These are phyloP conservation scores for Plectosphaerella cucumerina DNA, from an alignment of 2,329 filamentous ascomycete genomes.

Conservation along the genomic window DNA sequence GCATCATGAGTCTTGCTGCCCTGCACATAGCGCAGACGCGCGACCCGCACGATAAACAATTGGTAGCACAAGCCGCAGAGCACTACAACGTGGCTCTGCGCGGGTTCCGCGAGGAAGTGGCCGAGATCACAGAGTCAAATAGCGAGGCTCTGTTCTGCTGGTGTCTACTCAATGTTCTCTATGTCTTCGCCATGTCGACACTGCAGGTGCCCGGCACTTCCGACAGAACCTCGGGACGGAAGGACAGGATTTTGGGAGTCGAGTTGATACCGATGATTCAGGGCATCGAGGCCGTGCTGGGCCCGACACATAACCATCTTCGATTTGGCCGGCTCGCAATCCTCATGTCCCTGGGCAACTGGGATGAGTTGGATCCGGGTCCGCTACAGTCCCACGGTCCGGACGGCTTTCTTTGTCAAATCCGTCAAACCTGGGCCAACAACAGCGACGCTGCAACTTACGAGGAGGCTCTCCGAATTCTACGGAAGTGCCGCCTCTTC, in stretches of 20 bases:
- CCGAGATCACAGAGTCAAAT: constrained; percentile 2
- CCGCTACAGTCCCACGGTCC: background rate
- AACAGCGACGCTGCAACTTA: constrained; percentile 7
- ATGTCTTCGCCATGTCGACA: constrained; percentile 7
- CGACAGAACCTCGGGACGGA: background rate
- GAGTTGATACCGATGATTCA: constrained; percentile 16
- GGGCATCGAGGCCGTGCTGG: constrained; percentile 12
- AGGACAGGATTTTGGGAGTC: constrained; percentile 10
- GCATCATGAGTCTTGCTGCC: constrained; percentile 11
- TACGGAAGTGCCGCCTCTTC: constrained; percentile 12
- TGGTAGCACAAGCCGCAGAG: constrained; percentile 2
- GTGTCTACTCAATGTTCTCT: constrained; percentile 10
- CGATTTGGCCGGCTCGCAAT: constrained; percentile 3
- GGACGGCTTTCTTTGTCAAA: constrained; percentile 7
- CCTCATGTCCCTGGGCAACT: constrained; percentile 12
- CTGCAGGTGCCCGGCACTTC: background rate
- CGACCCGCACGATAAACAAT: background rate
- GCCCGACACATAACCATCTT: constrained; percentile 4
- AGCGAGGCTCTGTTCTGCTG: constrained; percentile 10
- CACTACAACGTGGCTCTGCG: constrained; percentile 7
- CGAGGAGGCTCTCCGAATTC: constrained; percentile 5
- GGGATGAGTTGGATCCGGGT: constrained; percentile 11
- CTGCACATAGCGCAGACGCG: constrained; percentile 8
- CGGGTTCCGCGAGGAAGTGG: constrained; percentile 6
- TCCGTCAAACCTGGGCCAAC: constrained; percentile 5